A percentile compares a stretch with the other conserved stretches of the same genome.
These are phyloP conservation scores for Ustilago crameri DNA, from an alignment of 1,284 basidiomycete species.

Conservation along the genomic window DNA sequence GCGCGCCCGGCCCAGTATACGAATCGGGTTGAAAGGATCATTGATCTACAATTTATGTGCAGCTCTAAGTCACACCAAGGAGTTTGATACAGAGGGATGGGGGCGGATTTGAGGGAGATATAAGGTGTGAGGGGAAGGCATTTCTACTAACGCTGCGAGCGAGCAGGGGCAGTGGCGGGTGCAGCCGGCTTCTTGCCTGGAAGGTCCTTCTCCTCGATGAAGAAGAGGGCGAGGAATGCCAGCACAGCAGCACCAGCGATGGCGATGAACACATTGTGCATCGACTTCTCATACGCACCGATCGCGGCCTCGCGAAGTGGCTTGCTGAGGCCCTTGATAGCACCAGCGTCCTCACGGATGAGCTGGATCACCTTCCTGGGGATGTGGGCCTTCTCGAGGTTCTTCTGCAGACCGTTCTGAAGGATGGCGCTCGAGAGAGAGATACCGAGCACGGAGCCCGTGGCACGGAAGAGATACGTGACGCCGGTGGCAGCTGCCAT, in stretches of 20 bases:
- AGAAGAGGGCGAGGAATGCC: slow-evolving; percentile 65
- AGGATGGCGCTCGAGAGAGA: slow-evolving; percentile 68
- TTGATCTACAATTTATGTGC: no score
- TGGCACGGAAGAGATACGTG: slow-evolving; percentile 69
- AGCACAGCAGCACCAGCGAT: slow-evolving; percentile 62
- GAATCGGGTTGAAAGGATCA: background rate
- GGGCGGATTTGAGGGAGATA: no score
- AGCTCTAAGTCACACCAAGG: no score
- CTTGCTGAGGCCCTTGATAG: slow-evolving; percentile 60
- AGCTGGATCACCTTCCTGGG: slow-evolving; percentile 60
- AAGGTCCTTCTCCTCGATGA: slow-evolving; percentile 66
- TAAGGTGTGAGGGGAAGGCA: no score
- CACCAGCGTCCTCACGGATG: slow-evolving; percentile 66
- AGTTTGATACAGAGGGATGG: no score
- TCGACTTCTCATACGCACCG: slow-evolving; percentile 66
- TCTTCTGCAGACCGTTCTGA: slow-evolving; percentile 66
- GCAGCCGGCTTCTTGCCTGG: slow-evolving; percentile 61
- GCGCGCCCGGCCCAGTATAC: no score
- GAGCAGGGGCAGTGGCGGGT: slow-evolving; percentile 30
- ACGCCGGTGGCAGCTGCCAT: slow-evolving; percentile 68
- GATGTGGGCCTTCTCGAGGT: slow-evolving; percentile 58
- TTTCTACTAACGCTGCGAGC: slow-evolving; percentile 21
- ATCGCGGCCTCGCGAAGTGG: slow-evolving; percentile 60
- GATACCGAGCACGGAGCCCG: slow-evolving; percentile 69
- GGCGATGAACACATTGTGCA: slow-evolving; percentile 68